A percentile compares a stretch with the other conserved stretches of the same genome.
These are phyloP conservation scores for Phalaenopsis equestris DNA, from an alignment of 106 monocot species.

Conservation along the genomic window DNA sequence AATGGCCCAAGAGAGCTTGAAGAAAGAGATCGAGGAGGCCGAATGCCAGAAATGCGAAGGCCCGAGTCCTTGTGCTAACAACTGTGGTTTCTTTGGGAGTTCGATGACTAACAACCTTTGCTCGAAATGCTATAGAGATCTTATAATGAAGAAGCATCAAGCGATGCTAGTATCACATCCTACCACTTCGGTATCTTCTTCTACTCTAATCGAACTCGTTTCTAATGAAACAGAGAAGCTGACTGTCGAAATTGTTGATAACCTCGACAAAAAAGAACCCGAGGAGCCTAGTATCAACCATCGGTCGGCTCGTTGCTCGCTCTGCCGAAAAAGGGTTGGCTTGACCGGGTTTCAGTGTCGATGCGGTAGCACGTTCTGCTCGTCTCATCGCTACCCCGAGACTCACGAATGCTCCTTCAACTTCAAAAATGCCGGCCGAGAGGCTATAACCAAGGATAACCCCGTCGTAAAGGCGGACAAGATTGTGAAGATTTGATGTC, in stretches of 20 bases:
- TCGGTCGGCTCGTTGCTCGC: not conserved
- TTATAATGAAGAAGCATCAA: slow-evolving; percentile 14
- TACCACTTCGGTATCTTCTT: slow-evolving; percentile 1
- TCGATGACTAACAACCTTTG: slow-evolving; percentile 30
- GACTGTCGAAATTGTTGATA: not conserved
- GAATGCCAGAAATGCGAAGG: slow-evolving; percentile 4
- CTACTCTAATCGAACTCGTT: not conserved
- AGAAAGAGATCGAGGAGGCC: slow-evolving; percentile 1
- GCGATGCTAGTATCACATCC: slow-evolving; percentile 1
- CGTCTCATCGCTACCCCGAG: slow-evolving; percentile 9
- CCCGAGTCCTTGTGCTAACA: slow-evolving; percentile 26
- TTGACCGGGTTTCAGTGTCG: slow-evolving; percentile 11
- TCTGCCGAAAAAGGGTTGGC: slow-evolving; percentile 5
- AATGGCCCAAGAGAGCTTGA: slow-evolving; percentile 4
- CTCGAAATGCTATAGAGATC: slow-evolving; percentile 34
- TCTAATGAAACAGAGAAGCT: not conserved
- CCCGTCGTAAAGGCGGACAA: slow-evolving; percentile 21
- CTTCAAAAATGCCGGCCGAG: slow-evolving; percentile 27
- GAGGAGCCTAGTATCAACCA: slow-evolving; percentile 2
- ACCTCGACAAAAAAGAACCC: not conserved
- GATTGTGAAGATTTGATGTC: slow-evolving; percentile 22
- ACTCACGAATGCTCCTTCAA: slow-evolving; percentile 20
- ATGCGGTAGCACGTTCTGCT: slow-evolving; percentile 6
- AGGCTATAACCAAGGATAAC: slow-evolving; percentile 27
- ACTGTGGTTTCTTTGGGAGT: slow-evolving; percentile 43